Base-by-base conservation (phyloP, 306 rosid species). In the Malus asiatica region DNA sequence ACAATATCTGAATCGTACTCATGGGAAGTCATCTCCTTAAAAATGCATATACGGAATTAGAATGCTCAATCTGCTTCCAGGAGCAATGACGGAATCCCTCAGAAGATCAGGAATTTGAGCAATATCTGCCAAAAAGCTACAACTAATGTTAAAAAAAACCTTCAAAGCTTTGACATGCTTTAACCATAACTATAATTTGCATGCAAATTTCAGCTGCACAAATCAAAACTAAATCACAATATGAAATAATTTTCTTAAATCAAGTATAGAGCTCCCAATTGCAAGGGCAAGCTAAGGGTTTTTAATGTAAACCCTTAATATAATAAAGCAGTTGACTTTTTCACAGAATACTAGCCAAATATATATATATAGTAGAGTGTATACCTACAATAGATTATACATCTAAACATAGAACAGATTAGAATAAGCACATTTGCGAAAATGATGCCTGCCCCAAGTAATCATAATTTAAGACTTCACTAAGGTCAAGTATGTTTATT, bases 1-100 rank as follows among this genome's bases (percentile, higher is more conserved):
- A 83, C 62, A 76, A 87, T 81, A 73, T 86, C 97, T 25, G 97
- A 80, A 30, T 84, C 83, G 67, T 88, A 82, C 74, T 89, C 96
- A 79, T 85, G 60, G 32, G 85, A 69, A 74, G 68, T 87, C 93
- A 88, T 93, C 84, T 82, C 82, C 76, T 55, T 30, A 77, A 70
- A 70, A 44, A 66, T 22, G 57, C 52, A 70, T 22, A 68, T 40
- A 66, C 22, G 33, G 40, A 19, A 23, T 57, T 61, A 5, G 53
- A 38, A 77, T 44, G 38, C 62, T 57, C 27, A 38, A 64, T 48
- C 55, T 52, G 60, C 60, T 76, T 61, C 70, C 5, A 25, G 12
- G 55, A 67, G 51, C 71, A 25, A 66, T 14, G 14, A 57, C 4
- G 23, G 12, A 57, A 80, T 64, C 83, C 83, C 66, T 32, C 53